phyloP scores from a whole-genome alignment of 2,329 filamentous ascomycete species.

The Tympanopsis confertula region DNA sequence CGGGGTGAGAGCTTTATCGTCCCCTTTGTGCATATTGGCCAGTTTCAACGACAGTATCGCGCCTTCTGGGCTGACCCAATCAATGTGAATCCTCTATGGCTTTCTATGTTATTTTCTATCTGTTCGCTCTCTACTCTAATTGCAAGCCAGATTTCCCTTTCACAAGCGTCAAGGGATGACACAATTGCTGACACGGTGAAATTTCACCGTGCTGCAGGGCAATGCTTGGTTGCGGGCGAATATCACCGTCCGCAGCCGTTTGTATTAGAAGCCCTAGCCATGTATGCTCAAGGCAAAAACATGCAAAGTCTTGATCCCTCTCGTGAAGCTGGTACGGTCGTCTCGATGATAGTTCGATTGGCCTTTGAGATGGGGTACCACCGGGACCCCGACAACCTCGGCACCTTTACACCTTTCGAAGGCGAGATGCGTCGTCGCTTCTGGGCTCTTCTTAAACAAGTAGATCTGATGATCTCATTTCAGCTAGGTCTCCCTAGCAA shows the following conservation, averaged over 20 bases:
- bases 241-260: conserved; percentile 10
- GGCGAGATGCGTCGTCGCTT: conserved; percentile 14
- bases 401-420: conserved; percentile 11
- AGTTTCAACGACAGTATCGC: conserved; percentile 10
- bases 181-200: background rate
- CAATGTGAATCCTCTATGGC: conserved; percentile 8
- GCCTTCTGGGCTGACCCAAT: conserved; percentile 8
- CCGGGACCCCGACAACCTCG: conserved; percentile 8
- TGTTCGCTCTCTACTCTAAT: conserved; percentile 6
- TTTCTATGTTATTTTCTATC: conserved; percentile 11
- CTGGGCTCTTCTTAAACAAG: conserved; percentile 12
- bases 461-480: conserved; percentile 14
- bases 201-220: conserved; percentile 7
- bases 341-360: conserved; percentile 11
- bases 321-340: conserved; percentile 10
- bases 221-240: conserved; percentile 11
- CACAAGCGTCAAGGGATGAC: background rate
- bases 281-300: conserved; percentile 12
- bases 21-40: conserved; percentile 9
- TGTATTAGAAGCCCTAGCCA: conserved; percentile 8
- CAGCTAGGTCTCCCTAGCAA: conserved; percentile 14
- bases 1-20: conserved; percentile 6
- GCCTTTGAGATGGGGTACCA: conserved; percentile 15
- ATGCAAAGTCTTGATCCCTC: conserved; percentile 11
- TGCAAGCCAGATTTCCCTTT: background rate